Base-by-base conservation (phyloP, 768 basidiomycete genomes). In the Termitomyces sp. region DNA sequence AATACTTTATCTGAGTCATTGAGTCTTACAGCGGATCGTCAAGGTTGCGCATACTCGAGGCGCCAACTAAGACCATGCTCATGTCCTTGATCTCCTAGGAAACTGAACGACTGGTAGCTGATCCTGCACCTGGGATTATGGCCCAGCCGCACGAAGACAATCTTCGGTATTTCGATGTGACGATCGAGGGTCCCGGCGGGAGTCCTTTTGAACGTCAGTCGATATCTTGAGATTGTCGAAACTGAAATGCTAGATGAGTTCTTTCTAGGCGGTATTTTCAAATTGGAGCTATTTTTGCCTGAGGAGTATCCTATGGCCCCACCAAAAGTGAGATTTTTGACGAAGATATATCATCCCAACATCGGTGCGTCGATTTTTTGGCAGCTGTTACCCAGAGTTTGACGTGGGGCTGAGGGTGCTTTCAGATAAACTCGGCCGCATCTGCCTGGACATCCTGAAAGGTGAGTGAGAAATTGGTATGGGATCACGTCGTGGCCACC, bases 251-350 rank as follows among this genome's bases (percentile, higher is more conserved):
- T 32, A 31, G 41, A 32, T 38, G 15, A 23, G 16, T 3, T 32
- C 29, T 27, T 46, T 51, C 11, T 56, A 97, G 95, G 88, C 63
- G 97, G 96, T 20, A 77, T 90, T 18, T 98, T 98, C 76, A 89
- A 87, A 64, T 81, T 98, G n/a, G 97, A 99, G 72, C 78, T 99
- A 41, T 99, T 98, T 76, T 78, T 99, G 25, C 97, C 97, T 4
- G 97, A 98, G 72, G 97, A 98, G 71, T 99, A 99, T 73, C 97
- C 97, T 1, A 99, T 99, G 97, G 91, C 89, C 47, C 96, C 97
- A 0, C 97, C 97, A 22, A 99, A 99, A 74, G 97, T 99, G 54
- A 82, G 96, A 61, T 98, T 96, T 76, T 76, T 97, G 63, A 97
- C 95, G 53, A 95, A 94, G 86, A 96, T 98, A 77, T 95, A 96